phyloP scores from a whole-genome alignment of 176 grass and related monocot species.

The Echinochloa phyllopogon region DNA sequence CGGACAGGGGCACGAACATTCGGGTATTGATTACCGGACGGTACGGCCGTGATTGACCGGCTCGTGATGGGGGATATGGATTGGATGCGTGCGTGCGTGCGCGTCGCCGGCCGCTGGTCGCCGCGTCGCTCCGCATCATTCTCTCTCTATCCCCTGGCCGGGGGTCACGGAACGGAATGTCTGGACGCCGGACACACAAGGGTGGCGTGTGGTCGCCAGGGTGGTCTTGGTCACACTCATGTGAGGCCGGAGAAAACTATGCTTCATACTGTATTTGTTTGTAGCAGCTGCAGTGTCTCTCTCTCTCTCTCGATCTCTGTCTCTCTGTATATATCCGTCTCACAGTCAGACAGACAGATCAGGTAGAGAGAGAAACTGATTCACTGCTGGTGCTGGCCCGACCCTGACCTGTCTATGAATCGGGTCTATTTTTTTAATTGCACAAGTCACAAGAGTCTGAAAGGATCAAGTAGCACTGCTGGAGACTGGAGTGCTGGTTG shows the following conservation, averaged over 20 bases:
- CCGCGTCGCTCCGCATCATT: conserved; percentile 29
- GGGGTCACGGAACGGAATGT: conserved; percentile 29
- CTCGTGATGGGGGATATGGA: conserved; percentile 19
- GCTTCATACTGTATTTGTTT: conserved; percentile 2
- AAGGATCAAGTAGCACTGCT: not conserved
- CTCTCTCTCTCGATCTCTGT: not conserved
- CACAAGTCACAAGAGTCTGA: not conserved
- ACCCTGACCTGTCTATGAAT: not conserved
- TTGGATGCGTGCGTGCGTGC: not conserved
- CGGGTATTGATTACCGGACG: conserved; percentile 42
- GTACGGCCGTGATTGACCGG: conserved; percentile 33
- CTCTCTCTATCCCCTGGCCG: not conserved
- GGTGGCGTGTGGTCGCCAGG: not conserved
- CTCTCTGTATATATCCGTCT: not conserved
- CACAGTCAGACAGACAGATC: not conserved
- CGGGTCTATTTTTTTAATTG: not conserved
- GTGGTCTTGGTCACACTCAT: conserved; percentile 21
- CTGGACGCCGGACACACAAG: not conserved
- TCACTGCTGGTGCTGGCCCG: not conserved
- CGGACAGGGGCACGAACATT: conserved; percentile 9
- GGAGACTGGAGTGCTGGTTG: not conserved
- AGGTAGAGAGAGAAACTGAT: not conserved
- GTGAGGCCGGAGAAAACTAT: conserved; percentile 15
- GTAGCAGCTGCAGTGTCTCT: not conserved
- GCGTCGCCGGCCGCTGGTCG: not conserved